Conservation (phyloP, 2,329 filamentous ascomycete genomes). For the Phialophora macrospora region DNA sequence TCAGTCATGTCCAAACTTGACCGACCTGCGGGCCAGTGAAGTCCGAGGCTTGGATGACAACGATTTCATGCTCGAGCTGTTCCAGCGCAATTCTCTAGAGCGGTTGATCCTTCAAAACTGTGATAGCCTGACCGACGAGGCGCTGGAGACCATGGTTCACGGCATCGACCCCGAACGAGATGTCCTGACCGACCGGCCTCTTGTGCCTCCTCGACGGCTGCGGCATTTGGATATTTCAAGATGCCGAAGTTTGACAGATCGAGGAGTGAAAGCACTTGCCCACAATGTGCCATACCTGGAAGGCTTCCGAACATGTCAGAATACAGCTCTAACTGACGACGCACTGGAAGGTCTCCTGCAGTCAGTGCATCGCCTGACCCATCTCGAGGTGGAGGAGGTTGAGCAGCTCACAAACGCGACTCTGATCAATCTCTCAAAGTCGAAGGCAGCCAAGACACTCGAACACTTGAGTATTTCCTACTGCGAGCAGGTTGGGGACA, state of each 20-base stretch:
- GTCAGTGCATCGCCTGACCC: slow-evolving; percentile 76
- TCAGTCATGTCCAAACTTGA: slow-evolving; percentile 72
- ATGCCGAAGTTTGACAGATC: slow-evolving; percentile 74
- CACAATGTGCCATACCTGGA: slow-evolving; percentile 78
- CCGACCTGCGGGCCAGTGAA: slow-evolving; percentile 81
- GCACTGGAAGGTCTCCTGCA: slow-evolving; percentile 74
- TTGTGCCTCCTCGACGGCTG: slow-evolving; percentile 76
- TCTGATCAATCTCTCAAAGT: slow-evolving; percentile 74
- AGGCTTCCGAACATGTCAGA: slow-evolving; percentile 81
- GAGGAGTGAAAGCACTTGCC: slow-evolving; percentile 72
- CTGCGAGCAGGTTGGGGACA: slow-evolving; percentile 83
- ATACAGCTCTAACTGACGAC: slow-evolving; percentile 72
- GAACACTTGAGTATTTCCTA: slow-evolving; percentile 86
- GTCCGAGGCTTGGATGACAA: slow-evolving; percentile 77
- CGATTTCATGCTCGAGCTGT: slow-evolving; percentile 74
- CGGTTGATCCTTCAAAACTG: slow-evolving; percentile 82
- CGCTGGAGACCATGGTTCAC: slow-evolving; percentile 74
- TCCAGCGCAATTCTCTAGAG: slow-evolving; percentile 79
- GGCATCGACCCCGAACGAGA: slow-evolving; percentile 79
- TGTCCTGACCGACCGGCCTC: slow-evolving; percentile 73
- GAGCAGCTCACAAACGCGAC: slow-evolving; percentile 74
- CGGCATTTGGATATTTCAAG: slow-evolving; percentile 85
- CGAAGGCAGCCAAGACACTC: slow-evolving; percentile 72
- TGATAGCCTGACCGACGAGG: slow-evolving; percentile 74
- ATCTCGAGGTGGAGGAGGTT: slow-evolving; percentile 88